Conservation (phyloP, 108 stramenopile species). For the Nitzschia sp. region DNA sequence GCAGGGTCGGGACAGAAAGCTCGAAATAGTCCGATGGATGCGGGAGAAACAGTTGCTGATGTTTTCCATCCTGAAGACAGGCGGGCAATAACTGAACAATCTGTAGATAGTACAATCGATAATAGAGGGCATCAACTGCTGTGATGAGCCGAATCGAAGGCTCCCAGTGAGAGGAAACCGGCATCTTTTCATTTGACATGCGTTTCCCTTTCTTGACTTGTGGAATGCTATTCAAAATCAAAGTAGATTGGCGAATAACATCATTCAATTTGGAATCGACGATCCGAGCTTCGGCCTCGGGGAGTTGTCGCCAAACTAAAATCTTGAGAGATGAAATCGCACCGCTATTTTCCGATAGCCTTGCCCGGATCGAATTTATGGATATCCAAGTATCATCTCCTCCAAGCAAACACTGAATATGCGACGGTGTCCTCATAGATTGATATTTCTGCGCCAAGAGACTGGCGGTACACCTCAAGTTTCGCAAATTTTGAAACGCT, state of each 20-base stretch:
- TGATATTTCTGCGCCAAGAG: background rate
- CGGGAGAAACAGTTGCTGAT: slow-evolving; percentile 15
- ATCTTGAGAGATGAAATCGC: slow-evolving; percentile 5
- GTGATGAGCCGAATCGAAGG: slow-evolving; percentile 34
- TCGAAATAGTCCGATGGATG: slow-evolving; percentile 45
- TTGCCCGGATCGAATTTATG: background rate
- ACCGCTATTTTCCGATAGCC: background rate
- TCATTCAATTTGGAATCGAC: slow-evolving; percentile 16
- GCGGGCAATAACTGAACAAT: slow-evolving; percentile 18
- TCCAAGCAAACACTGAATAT: background rate
- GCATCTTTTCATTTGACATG: background rate
- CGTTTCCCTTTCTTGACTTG: background rate
- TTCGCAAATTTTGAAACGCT: slow-evolving; percentile 2
- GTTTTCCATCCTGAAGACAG: no score
- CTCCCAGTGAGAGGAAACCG: slow-evolving; percentile 17
- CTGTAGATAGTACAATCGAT: slow-evolving; percentile 52
- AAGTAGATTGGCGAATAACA: background rate
- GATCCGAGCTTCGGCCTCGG: background rate
- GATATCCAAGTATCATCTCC: background rate
- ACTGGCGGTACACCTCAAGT: slow-evolving; percentile 8
- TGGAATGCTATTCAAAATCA: background rate
- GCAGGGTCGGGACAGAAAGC: background rate
- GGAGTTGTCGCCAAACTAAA: slow-evolving; percentile 4
- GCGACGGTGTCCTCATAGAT: background rate
- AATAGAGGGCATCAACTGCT: slow-evolving; percentile 46